A percentile compares a stretch with the other conserved stretches of the same genome.
phyloP scores from a whole-genome alignment of 805 yeast genomes.

The Candida railenensis region DNA sequence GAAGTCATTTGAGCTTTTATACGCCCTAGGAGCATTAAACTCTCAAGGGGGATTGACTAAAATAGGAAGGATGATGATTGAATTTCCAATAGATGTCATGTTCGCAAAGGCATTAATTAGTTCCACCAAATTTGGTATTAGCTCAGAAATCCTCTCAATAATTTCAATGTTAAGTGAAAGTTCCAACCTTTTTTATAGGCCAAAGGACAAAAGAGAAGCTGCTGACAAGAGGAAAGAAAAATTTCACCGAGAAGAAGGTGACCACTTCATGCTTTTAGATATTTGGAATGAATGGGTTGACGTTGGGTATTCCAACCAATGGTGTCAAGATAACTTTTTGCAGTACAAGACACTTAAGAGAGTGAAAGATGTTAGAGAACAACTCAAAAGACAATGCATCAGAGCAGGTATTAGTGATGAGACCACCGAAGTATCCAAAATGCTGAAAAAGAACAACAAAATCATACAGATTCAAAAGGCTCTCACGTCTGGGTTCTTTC shows the following conservation, averaged over 20 bases:
- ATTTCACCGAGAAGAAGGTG: conserved; percentile 63
- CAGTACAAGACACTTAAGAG: conserved; percentile 73
- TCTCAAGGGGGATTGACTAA: conserved; percentile 75
- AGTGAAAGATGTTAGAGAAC: conserved; percentile 69
- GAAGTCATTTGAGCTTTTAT: conserved; percentile 76
- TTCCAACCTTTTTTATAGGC: conserved; percentile 66
- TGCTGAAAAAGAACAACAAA: conserved; percentile 22
- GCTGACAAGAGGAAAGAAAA: conserved; percentile 64
- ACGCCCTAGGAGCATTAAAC: conserved; percentile 83
- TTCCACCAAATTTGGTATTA: conserved; percentile 60
- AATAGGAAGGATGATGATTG: conserved; percentile 82
- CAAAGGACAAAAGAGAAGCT: conserved; percentile 61
- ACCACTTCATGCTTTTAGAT: conserved; percentile 73
- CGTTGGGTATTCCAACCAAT: conserved; percentile 62
- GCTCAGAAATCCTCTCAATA: conserved; percentile 67
- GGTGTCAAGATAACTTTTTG: conserved; percentile 85
- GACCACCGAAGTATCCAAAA: conserved; percentile 16
- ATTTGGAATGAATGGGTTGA: conserved; percentile 77
- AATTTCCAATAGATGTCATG: conserved; percentile 90
- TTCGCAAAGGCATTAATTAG: conserved; percentile 72
- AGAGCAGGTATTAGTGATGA: conserved; percentile 41
- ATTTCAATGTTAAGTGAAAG: conserved; percentile 84
- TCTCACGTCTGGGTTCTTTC: conserved; percentile 66
- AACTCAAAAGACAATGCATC: conserved; percentile 60
- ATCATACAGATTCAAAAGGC: conserved; percentile 47